Evolutionary conservation across 495 filamentous ascomycete genomes (phyloP).

Genomic region (Penicillium chermesinum): DNA sequence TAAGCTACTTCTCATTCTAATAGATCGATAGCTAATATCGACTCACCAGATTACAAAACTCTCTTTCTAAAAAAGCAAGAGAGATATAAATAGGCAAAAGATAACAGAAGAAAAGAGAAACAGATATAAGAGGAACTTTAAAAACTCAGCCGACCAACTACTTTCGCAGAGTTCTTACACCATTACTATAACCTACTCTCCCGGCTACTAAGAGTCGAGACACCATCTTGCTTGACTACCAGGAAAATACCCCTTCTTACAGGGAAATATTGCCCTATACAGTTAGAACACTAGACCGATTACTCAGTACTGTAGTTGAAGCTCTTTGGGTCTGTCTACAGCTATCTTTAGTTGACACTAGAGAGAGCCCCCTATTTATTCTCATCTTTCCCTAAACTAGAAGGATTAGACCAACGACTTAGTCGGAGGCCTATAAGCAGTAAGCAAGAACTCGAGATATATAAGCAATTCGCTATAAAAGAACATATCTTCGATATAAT

Average conservation of each 20-base stretch:
- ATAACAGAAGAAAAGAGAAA: slow-evolving; percentile 5
- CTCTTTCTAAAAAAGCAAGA: slow-evolving; percentile 6
- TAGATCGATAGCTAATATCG: slow-evolving; percentile 5
- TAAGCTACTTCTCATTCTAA: too few species aligned
- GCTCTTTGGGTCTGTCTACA: slow-evolving; percentile 9
- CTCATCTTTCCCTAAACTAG: slow-evolving; percentile 16
- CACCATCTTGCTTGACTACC: slow-evolving; percentile 28
- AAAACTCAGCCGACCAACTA: slow-evolving; percentile 19
- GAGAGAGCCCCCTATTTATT: slow-evolving; percentile 15
- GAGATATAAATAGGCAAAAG: not conserved
- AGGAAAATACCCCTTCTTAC: slow-evolving; percentile 22
- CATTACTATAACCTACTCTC: slow-evolving; percentile 32
- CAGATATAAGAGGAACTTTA: not conserved
- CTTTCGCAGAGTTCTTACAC: slow-evolving; percentile 32
- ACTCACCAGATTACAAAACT: slow-evolving; percentile 12
- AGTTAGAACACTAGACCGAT: not conserved
- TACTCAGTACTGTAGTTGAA: not conserved
- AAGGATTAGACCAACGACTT: slow-evolving; percentile 16
- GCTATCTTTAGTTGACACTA: slow-evolving; percentile 19
- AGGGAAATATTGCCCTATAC: slow-evolving; percentile 5
- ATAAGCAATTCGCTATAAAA: slow-evolving; percentile 25
- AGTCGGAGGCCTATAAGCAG: slow-evolving; percentile 18
- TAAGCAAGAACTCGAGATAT: slow-evolving; percentile 29
- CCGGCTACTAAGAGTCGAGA: slow-evolving; percentile 13
- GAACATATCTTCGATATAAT: slow-evolving; percentile 21